phyloP scores from a whole-genome alignment of 163 green algal genomes.

The Scenedesmus sp. region DNA sequence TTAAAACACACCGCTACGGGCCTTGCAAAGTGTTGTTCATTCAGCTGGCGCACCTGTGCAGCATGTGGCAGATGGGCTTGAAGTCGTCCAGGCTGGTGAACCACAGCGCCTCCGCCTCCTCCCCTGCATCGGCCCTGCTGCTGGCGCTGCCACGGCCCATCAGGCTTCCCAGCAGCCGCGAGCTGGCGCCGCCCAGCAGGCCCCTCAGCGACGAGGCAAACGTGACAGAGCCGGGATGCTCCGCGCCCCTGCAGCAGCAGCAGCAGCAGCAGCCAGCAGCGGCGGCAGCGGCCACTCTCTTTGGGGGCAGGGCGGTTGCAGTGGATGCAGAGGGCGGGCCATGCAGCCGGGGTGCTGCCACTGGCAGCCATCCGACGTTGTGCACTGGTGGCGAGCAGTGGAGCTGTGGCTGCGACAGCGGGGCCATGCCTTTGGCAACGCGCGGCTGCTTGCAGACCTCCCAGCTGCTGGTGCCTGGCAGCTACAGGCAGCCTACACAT shows the following conservation, averaged over 20 bases:
- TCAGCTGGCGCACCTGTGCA: conserved; percentile 25
- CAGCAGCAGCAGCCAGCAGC: neutral
- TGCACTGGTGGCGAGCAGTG: neutral
- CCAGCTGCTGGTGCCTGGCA: neutral
- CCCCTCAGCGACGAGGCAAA: conserved; percentile 19
- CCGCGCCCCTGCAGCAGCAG: neutral
- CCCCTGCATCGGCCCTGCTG: conserved; percentile 18
- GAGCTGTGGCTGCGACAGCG: neutral
- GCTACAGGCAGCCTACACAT: neutral
- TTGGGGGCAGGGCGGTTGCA: neutral
- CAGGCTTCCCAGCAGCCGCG: conserved; percentile 41
- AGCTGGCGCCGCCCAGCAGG: conserved; percentile 42
- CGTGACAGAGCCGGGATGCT: neutral
- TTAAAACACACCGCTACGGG: neutral
- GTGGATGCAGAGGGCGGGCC: neutral
- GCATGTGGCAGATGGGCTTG: conserved; percentile 66
- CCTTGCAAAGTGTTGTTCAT: too few relatives aligned
- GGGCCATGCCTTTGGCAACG: neutral
- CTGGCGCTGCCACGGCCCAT: neutral
- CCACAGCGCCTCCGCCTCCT: conserved; percentile 54
- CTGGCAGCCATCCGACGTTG: neutral
- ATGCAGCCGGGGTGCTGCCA: neutral
- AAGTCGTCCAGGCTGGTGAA: conserved; percentile 65
- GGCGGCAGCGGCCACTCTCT: too few relatives aligned
- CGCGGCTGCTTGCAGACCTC: neutral